phyloP scores from a whole-genome alignment of 2,329 filamentous ascomycete species.

The Epichloe scottii region DNA sequence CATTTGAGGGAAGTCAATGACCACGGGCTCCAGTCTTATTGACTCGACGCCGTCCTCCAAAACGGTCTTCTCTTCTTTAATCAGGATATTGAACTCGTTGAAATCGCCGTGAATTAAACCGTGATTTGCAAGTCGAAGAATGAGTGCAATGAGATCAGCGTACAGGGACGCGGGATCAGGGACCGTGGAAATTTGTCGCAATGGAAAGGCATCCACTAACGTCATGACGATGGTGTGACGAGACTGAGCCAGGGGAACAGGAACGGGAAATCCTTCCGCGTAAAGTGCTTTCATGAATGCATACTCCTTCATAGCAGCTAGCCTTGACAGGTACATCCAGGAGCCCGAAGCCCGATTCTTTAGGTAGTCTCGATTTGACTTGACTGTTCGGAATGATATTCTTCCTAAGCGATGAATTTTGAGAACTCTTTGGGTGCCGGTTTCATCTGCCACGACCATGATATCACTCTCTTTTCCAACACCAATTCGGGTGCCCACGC shows the following conservation, averaged over 20 bases:
- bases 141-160: slow-evolving; percentile 76
- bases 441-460: slow-evolving; percentile 75
- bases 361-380: slow-evolving; percentile 90
- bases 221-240: slow-evolving; percentile 96
- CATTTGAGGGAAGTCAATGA: slow-evolving; percentile 99
- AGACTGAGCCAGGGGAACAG: slow-evolving; percentile 76
- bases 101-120: slow-evolving; percentile 96
- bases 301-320: slow-evolving; percentile 88
- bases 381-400: slow-evolving; percentile 94
- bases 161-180: slow-evolving; percentile 79
- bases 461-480: slow-evolving; percentile 98
- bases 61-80: slow-evolving; percentile 55
- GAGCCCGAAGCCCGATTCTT: slow-evolving; percentile 66
- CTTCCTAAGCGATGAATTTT: slow-evolving; percentile 94
- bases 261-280: slow-evolving; percentile 79
- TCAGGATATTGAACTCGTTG: slow-evolving; percentile 97
- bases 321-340: slow-evolving; percentile 95
- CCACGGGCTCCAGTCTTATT: slow-evolving; percentile 55
- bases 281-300: slow-evolving; percentile 83
- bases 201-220: slow-evolving; percentile 79
- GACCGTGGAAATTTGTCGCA: slow-evolving; percentile 76
- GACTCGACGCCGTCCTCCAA: slow-evolving; percentile 28
- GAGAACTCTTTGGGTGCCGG: slow-evolving; percentile 66
- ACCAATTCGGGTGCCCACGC: slow-evolving; percentile 85
- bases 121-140: slow-evolving; percentile 69